These are phyloP conservation scores for Xylaria venustula DNA, from an alignment of 495 filamentous ascomycete genomes.

Conservation along the genomic window DNA sequence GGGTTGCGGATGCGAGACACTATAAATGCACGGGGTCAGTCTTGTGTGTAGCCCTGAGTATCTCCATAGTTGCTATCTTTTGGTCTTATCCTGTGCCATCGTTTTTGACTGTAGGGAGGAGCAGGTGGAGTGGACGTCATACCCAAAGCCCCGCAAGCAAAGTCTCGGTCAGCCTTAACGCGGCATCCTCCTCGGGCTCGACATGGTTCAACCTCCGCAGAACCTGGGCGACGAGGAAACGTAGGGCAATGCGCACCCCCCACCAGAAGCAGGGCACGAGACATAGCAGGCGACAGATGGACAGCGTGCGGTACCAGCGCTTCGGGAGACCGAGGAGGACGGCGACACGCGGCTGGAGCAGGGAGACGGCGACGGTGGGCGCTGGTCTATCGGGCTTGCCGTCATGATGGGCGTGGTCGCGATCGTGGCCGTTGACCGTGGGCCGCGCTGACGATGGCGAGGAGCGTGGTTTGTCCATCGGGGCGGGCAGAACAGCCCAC, in stretches of 20 bases:
- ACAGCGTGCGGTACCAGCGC: slow-evolving; percentile 46
- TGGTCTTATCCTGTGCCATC: neutral
- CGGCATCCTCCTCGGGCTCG: slow-evolving; percentile 22
- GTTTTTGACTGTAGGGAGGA: neutral
- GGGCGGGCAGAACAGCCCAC: neutral
- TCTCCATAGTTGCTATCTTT: neutral
- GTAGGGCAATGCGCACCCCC: slow-evolving; percentile 44
- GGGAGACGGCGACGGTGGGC: slow-evolving; percentile 39
- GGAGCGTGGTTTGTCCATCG: slow-evolving; percentile 9
- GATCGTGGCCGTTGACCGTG: neutral
- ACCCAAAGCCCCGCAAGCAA: slow-evolving; percentile 83
- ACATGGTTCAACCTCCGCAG: slow-evolving; percentile 16
- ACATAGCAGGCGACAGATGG: slow-evolving; percentile 43
- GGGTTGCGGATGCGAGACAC: slow-evolving; percentile 80
- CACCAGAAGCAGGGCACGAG: slow-evolving; percentile 43
- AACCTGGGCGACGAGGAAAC: slow-evolving; percentile 38
- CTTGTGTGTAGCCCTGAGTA: too few relatives aligned
- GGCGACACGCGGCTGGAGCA: slow-evolving; percentile 51
- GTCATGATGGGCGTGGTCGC: neutral
- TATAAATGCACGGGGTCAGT: slow-evolving; percentile 27
- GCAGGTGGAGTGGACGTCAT: slow-evolving; percentile 28
- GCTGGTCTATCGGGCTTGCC: slow-evolving; percentile 8
- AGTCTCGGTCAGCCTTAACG: slow-evolving; percentile 69
- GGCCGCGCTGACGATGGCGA: slow-evolving; percentile 8
- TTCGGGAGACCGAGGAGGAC: slow-evolving; percentile 48